Base-by-base conservation (phyloP, 441 rosid genomes). In the Biscutella laevigata region DNA sequence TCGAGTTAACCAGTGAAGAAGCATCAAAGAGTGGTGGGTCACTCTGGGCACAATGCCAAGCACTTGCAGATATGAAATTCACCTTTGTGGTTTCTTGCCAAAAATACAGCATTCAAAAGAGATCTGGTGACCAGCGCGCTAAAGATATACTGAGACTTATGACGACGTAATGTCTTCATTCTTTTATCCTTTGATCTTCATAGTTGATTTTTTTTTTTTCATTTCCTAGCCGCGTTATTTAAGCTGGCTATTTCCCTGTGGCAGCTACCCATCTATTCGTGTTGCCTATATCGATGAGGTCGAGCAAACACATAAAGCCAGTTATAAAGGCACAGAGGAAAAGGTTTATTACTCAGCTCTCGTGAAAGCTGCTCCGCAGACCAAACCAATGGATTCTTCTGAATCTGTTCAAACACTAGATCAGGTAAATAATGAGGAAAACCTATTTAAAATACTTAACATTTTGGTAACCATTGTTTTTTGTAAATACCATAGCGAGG, bases 271-370 rank as follows among this genome's bases (percentile, higher is more conserved):
- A 12, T 94, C 99, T 9, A 87, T 94, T 39, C 96, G 99, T 27
- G 98, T 94, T 53, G 99, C 99, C 6, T 94, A 87, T 66, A 85
- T 94, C 61, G 99, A 94, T 61, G 99, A 94, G 78, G 89, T 94
- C 5, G 99, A 94, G 73, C 94, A 85, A 71, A 82, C 91, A 39
- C 81, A 62, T 56, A 72, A 83, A 71, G 99, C 80, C 57, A n/a
- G n/a, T n/a, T n/a, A n/a, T n/a, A n/a, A 77, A 65, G 62, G 58
- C 76, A 44, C 88, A 80, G 65, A 92, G 73, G 41, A 82, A 80
- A 90, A 82, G 66, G 89, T 73, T 56, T 89, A 85, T 68, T 94
- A 90, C 59, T 87, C 99, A 21, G 86, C 84, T 61, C 67, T 94
- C 21, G 98, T 87, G n/a, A 40, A 94, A 84, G 85, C 60, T 82